Base-by-base conservation (phyloP, 352 stramenopile genomes). In the Pythium dissotocum region DNA sequence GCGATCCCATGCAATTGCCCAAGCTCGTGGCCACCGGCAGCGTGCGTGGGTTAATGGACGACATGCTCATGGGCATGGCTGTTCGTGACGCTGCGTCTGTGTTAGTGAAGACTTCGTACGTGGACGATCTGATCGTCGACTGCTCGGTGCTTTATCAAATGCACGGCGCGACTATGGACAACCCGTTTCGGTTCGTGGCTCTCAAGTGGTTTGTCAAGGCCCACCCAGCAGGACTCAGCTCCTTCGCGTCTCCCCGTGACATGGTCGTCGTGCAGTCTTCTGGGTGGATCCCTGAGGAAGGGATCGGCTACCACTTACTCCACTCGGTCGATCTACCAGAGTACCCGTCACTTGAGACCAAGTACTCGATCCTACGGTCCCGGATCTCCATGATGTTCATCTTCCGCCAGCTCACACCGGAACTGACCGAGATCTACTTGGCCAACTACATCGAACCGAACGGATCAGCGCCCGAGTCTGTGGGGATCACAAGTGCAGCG, bases 71-170 rank as follows among this genome's bases (percentile, higher is more conserved):
- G 51, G 79, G 83, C 24, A 78, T 83, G 44, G 49, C 67, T 4
- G 71, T 79, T 4, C 79, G 82, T 35, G 75, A 85, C 67, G 48
- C 79, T 21, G 68, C 79, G 7, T 65, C 73, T 21, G 82, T 87
- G 78, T 62, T 84, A 24, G 67, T 90, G 35, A 82, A 85, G 63
- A 76, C 73, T 4, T 65, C 76, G 10, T 86, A 80, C 61, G 82
- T 79, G 6, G 63, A 83, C 36, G 76, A 88, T 62, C 73, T 77
- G 13, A 58, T 82, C 16, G 73, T 85, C 6, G 81, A 89, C 49
- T 77, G 64, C 32, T 70, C 79, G 26, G 78, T 80, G 26, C 61
- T 90, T 42, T 77, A 74, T 35, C 58, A 81, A 52, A 70, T 88
- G 58, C 73, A 71, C 4, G 70, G 75, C 0, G 73, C 80, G 32